phyloP scores from a whole-genome alignment of 1,284 basidiomycete species.

The Puccinia triticina region DNA sequence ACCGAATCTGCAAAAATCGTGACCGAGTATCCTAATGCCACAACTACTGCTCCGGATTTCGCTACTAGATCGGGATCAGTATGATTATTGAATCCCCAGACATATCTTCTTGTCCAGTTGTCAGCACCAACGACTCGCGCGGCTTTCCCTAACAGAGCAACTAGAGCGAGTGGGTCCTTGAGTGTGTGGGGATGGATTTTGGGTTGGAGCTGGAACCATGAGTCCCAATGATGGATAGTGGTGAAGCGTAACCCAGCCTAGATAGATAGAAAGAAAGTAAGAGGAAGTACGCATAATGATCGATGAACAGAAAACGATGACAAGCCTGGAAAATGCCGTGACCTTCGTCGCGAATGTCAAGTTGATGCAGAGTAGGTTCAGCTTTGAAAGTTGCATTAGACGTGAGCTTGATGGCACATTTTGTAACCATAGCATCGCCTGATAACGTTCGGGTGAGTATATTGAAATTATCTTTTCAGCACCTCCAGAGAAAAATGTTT shows the following conservation, averaged over 20 bases:
- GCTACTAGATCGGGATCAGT: conserved; percentile 44
- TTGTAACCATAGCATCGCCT: conserved; percentile 55
- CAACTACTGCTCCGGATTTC: conserved; percentile 38
- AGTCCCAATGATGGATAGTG: conserved; percentile 56
- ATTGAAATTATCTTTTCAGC: conserved; percentile 51
- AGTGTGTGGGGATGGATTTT: conserved; percentile 30
- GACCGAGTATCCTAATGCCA: conserved; percentile 1
- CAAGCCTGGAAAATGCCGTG: conserved; percentile 56
- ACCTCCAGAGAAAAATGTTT: conserved; percentile 2
- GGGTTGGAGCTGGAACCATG: conserved; percentile 42
- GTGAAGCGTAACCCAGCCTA: conserved; percentile 54
- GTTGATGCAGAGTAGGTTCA: conserved; percentile 55
- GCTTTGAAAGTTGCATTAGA: conserved; percentile 52
- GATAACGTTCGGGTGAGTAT: conserved; percentile 33
- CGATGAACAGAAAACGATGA: neutral
- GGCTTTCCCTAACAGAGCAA: conserved; percentile 54
- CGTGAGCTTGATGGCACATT: conserved; percentile 54
- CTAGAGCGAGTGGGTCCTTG: conserved; percentile 52
- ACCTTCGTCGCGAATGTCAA: conserved; percentile 56
- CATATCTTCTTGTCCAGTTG: conserved; percentile 55
- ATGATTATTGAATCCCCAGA: conserved; percentile 54
- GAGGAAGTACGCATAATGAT: neutral
- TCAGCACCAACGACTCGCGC: conserved; percentile 54
- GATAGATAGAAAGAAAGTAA: neutral
- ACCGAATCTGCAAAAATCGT: neutral